phyloP scores from a whole-genome alignment of 345 rosid genomes.

The Abelmoschus esculentus region DNA sequence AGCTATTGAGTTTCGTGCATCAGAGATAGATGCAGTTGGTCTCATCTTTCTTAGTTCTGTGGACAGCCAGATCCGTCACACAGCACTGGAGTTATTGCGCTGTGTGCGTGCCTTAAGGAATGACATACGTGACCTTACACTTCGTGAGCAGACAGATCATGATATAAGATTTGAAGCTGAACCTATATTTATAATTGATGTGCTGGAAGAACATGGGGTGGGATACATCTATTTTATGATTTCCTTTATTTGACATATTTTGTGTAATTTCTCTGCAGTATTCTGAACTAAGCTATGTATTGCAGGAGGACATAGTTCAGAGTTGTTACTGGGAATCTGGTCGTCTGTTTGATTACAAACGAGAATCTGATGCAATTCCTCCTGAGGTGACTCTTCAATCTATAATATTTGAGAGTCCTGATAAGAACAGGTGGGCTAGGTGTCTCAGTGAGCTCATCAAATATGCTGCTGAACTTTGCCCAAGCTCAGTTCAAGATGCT shows the following conservation, averaged over 20 bases:
- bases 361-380: conserved; percentile 91
- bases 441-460: conserved; percentile 92
- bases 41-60: conserved; percentile 88
- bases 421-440: conserved; percentile 92
- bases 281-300: conserved; percentile 16
- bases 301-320: conserved; percentile 96
- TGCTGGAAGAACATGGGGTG: conserved; percentile 98
- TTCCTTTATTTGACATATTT: not conserved
- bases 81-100: conserved; percentile 87
- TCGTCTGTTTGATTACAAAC: conserved; percentile 80
- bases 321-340: conserved; percentile 95
- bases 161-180: conserved; percentile 62
- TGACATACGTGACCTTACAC: conserved; percentile 64
- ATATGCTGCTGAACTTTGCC: conserved; percentile 93
- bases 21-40: conserved; percentile 97
- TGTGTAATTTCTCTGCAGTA: not conserved
- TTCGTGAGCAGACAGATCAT: conserved; percentile 53
- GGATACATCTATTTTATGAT: conserved; percentile 18
- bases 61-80: conserved; percentile 94
- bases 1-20: conserved; percentile 71
- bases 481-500: conserved; percentile 86
- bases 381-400: conserved; percentile 91
- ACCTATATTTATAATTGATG: conserved; percentile 89
- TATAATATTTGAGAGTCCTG: conserved; percentile 90
- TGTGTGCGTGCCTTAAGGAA: conserved; percentile 94